Percentiles rank a stretch among this genome's conserved stretches.
Conservation (phyloP, 257 asterid genomes). For the Jasminum sambac region DNA sequence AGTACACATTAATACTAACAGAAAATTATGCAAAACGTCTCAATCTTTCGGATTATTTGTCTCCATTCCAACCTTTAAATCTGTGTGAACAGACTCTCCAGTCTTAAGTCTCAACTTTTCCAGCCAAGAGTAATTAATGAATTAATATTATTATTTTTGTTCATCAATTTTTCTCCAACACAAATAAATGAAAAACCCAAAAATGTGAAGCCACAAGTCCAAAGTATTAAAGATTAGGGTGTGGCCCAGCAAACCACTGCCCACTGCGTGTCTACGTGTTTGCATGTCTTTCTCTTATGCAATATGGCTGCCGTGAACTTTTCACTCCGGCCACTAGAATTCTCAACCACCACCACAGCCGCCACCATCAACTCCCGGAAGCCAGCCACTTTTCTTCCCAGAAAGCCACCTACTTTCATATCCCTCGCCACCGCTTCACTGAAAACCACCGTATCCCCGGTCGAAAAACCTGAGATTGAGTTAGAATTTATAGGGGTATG, state of each 20-base stretch:
- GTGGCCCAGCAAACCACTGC: background rate
- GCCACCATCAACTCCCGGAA: conserved; percentile 32
- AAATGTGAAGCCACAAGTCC: conserved; percentile 21
- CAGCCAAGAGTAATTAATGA: too few species aligned
- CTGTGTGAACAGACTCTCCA: too few species aligned
- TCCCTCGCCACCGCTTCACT: conserved; percentile 43
- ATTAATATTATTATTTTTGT: background rate
- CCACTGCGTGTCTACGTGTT: conserved; percentile 16
- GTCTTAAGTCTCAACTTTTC: too few species aligned
- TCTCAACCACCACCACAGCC: conserved; percentile 23
- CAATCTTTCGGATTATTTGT: too few species aligned
- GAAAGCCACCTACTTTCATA: conserved; percentile 24
- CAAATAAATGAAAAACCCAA: background rate
- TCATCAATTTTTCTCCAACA: background rate
- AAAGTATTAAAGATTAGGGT: background rate
- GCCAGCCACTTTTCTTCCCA: conserved; percentile 31
- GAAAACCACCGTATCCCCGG: conserved; percentile 50
- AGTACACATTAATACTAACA: too few species aligned
- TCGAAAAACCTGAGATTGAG: conserved; percentile 59
- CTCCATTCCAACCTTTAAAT: too few species aligned
- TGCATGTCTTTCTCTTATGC: conserved; percentile 28
- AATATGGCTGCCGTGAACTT: conserved; percentile 55
- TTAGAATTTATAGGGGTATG: conserved; percentile 72
- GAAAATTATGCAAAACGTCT: too few species aligned
- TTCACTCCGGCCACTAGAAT: conserved; percentile 48